Conservation (phyloP, 2,329 filamentous ascomycete species). For the Zymoseptoria crescenta region DNA sequence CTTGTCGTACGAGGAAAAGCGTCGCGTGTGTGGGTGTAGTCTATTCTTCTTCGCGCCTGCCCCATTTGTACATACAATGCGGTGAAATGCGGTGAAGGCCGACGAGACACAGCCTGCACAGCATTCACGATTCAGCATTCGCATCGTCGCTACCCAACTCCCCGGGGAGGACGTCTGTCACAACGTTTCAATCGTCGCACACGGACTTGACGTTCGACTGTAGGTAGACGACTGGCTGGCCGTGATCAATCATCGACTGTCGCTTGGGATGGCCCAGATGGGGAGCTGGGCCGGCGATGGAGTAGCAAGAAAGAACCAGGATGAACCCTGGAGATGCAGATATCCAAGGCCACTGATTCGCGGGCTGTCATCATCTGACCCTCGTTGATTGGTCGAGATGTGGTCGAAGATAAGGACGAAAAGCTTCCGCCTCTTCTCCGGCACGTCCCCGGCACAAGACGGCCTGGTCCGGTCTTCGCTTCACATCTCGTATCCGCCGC, state of each 20-base stretch:
- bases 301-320: neutral
- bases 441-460: neutral
- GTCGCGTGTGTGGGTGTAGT: neutral
- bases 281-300: neutral
- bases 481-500: neutral
- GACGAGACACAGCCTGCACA: neutral
- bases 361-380: neutral
- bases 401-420: neutral
- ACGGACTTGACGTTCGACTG: too few species aligned
- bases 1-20: neutral
- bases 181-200: neutral
- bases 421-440: neutral
- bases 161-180: neutral
- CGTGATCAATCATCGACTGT: neutral
- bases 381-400: neutral
- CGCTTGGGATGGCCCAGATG: too few species aligned
- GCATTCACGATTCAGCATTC: neutral
- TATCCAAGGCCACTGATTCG: neutral
- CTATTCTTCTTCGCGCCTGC: neutral
- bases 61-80: neutral
- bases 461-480: too few species aligned
- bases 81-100: neutral
- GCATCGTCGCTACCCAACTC: neutral
- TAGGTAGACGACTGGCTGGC: too few species aligned
- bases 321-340: neutral